phyloP scores from a whole-genome alignment of 1,139 yeast genomes.

The Protomyces arabidopsidicola region DNA sequence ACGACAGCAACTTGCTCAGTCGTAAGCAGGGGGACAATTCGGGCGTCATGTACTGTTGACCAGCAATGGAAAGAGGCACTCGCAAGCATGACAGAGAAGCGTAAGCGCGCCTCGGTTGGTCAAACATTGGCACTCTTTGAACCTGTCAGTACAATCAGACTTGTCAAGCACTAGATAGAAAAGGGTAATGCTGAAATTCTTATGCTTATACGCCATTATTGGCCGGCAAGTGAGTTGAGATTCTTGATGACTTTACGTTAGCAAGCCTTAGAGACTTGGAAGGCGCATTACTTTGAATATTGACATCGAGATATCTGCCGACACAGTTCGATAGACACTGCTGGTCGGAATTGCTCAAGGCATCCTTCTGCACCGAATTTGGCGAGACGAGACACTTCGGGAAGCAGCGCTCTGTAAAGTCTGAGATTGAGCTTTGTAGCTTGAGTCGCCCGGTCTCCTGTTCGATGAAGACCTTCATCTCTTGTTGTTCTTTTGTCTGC shows the following conservation, averaged over 20 bases:
- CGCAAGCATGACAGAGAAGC: too few species aligned
- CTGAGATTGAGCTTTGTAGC: conserved; percentile 25
- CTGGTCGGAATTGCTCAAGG: conserved; percentile 13
- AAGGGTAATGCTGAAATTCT: not conserved
- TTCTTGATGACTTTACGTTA: conserved; percentile 22
- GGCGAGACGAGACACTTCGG: conserved; percentile 18
- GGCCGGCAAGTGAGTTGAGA: conserved; percentile 11
- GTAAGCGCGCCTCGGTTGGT: not conserved
- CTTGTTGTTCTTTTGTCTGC: conserved; percentile 18
- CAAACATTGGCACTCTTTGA: not conserved
- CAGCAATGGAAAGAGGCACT: too few species aligned
- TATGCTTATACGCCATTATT: not conserved
- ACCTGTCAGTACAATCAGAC: not conserved
- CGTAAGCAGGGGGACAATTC: too few species aligned
- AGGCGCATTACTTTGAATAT: conserved; percentile 7
- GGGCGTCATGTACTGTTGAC: too few species aligned
- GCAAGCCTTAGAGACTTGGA: not conserved
- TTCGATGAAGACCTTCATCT: conserved; percentile 25
- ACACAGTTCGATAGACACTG: conserved; percentile 27
- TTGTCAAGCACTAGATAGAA: not conserved
- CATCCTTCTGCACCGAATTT: conserved; percentile 13
- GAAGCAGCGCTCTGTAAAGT: conserved; percentile 27
- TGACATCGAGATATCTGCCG: conserved; percentile 27
- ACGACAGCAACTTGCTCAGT: too few species aligned
- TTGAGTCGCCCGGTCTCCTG: conserved; percentile 26